Conservation (phyloP, 2,329 filamentous ascomycete species). For the Aspergillus unguis region DNA sequence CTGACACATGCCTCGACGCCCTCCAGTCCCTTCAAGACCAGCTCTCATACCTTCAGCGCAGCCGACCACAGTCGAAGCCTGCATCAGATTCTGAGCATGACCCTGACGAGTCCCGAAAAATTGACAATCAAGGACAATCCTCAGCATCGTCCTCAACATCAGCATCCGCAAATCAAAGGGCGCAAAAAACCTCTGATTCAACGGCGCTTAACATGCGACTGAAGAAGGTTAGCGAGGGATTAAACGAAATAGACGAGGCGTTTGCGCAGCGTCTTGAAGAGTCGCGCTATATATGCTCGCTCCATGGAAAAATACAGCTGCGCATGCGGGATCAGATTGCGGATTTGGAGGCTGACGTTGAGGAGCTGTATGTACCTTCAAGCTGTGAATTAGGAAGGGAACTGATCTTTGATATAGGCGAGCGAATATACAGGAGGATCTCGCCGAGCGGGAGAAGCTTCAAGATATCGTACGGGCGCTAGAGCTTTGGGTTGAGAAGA, state of each 20-base stretch:
- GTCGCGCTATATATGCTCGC: slow-evolving; percentile 57
- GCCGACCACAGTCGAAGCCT: no score
- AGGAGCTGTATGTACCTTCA: slow-evolving; percentile 50
- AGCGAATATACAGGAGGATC: slow-evolving; percentile 31
- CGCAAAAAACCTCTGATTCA: slow-evolving; percentile 16
- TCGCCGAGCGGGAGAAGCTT: slow-evolving; percentile 35
- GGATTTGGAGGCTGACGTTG: slow-evolving; percentile 57
- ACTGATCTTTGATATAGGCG: slow-evolving; percentile 18
- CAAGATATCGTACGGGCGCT: slow-evolving; percentile 36
- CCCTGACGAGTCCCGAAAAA: no score
- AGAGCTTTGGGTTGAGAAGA: slow-evolving; percentile 30
- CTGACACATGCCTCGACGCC: no score
- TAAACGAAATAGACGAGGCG: slow-evolving; percentile 11
- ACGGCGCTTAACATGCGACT: slow-evolving; percentile 24
- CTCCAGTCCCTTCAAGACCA: no score
- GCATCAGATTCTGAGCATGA: no score
- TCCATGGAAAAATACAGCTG: slow-evolving; percentile 59
- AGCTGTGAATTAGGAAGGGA: background rate
- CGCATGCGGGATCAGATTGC: slow-evolving; percentile 57
- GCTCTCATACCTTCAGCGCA: no score
- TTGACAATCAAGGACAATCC: no score
- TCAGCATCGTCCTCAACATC: no score
- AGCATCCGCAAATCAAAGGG: no score
- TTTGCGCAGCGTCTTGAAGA: slow-evolving; percentile 25
- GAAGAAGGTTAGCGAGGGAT: slow-evolving; percentile 19